These are phyloP conservation scores for Hysterium pulicare DNA, from an alignment of 2,329 filamentous ascomycete genomes.

Conservation along the genomic window DNA sequence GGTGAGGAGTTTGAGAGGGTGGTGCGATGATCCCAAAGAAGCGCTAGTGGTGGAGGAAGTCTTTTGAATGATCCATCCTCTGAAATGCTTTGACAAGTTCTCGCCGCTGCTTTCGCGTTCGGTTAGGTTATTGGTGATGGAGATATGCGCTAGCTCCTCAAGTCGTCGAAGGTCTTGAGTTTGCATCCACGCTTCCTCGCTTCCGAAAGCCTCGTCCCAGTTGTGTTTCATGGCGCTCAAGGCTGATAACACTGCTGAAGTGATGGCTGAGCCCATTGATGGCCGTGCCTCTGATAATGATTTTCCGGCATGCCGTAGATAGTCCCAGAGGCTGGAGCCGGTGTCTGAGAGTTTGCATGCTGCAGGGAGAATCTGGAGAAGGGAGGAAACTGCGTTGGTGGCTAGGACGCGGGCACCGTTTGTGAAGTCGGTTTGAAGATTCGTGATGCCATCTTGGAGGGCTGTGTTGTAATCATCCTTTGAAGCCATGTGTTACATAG, in stretches of 20 bases:
- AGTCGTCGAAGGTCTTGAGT: not conserved
- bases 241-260: conserved; percentile 47
- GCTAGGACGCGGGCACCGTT: conserved; percentile 61
- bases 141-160: conserved; percentile 1
- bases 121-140: not conserved
- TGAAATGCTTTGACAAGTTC: conserved; percentile 7
- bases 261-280: conserved; percentile 62
- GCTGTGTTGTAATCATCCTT: not conserved
- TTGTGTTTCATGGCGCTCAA: conserved; percentile 40
- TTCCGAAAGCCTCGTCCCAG: conserved; percentile 3
- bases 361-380: conserved; percentile 46
- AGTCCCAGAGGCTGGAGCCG: conserved; percentile 52
- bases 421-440: conserved; percentile 11
- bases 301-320: conserved; percentile 61
- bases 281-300: conserved; percentile 53
- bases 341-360: conserved; percentile 14
- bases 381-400: conserved; percentile 48
- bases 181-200: conserved; percentile 2
- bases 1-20: conserved; percentile 17
- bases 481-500: too few species aligned
- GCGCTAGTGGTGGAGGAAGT: not conserved
- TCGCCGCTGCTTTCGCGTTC: not conserved
- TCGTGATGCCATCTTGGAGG: not conserved
- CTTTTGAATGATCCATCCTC: not conserved
- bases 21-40: not conserved